Base-by-base conservation (phyloP, 2,329 filamentous ascomycete genomes). In the Chaetomium strumarium region DNA sequence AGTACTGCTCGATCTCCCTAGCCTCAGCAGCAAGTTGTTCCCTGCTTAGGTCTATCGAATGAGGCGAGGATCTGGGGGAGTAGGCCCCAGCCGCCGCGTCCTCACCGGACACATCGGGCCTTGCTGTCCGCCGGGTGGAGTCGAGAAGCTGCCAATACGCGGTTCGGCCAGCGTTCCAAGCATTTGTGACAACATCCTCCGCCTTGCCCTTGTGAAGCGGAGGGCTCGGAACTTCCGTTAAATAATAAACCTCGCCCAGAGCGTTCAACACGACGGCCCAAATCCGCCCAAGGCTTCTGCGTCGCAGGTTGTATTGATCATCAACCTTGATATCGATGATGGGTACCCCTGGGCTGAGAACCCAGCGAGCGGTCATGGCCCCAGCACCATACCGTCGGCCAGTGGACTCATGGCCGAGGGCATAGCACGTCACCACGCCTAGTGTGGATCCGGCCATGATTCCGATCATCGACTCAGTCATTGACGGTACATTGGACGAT, bases 221-320 rank as follows among this genome's bases (percentile, higher is more conserved):
- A 17, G 78, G 72, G 34, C 76, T 75, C 0, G 89, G 90, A 7
- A 85, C 76, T 45, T 88, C 83, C 1, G 80, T 86, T 1, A 97
- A 74, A 61, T 92, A 96, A 67, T 86, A 97, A 0, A 96, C 75
- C 67, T 99, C 93, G 1, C 93, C 93, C 9, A 99, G 75, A 0
- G 93, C 92, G 66, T 99, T 99, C 48, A 99, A 71, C n/a, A 83
- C 88, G 39, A 92, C 85, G n/a, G 88, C 90, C 90, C 90, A 97
- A 12, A 93, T 80, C 29, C 91, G 84, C 12, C 81, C 80, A 46
- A 84, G 75, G 4, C 79, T 73, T 64, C 85, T 84, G 30, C 91
- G 84, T 60, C 83, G 85, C 24, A 77, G 68, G 45, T 79, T 91
- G 68, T 90, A 93, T 48, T 82, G 82, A 29, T 96, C 90, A 63